These are phyloP conservation scores for Beta corolliflora DNA, from an alignment of 179 eudicot species.

Conservation along the genomic window DNA sequence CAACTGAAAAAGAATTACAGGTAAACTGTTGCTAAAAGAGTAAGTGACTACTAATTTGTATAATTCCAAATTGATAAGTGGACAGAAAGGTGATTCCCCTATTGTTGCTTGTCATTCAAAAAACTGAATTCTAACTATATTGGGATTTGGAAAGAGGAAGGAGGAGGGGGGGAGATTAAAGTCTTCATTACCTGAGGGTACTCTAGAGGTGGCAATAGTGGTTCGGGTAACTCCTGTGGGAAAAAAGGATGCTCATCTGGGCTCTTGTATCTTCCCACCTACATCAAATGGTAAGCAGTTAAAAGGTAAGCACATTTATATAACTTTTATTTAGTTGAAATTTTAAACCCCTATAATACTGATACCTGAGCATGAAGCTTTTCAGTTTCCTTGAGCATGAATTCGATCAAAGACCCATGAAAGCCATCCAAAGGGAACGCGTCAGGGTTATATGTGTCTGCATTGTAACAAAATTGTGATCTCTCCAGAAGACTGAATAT, in stretches of 20 bases:
- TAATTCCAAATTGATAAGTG: not conserved
- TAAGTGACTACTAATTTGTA: not conserved
- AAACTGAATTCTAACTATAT: not conserved
- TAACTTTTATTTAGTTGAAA: not conserved
- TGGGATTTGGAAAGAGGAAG: not conserved
- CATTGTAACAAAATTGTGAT: conserved; percentile 85
- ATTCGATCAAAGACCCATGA: conserved; percentile 74
- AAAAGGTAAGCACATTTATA: conserved; percentile 3
- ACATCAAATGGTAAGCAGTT: not conserved
- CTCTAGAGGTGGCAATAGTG: conserved; percentile 74
- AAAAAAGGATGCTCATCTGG: conserved; percentile 98
- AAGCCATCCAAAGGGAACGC: conserved; percentile 71
- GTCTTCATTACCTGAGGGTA: conserved; percentile 70
- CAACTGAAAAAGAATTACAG: not conserved
- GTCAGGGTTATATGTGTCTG: conserved; percentile 74
- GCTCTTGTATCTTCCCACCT: conserved; percentile 90
- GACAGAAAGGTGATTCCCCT: not conserved
- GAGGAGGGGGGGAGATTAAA: not conserved
- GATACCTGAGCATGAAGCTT: conserved; percentile 82
- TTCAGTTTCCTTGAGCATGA: conserved; percentile 86
- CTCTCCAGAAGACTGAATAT: conserved; percentile 88
- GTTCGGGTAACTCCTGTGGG: conserved; percentile 66
- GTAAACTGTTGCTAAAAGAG: not conserved
- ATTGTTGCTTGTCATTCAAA: not conserved
- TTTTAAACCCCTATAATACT: conserved; percentile 12